These are phyloP conservation scores for Aspergillus bombycis DNA, from an alignment of 2,329 filamentous ascomycete genomes.

Conservation along the genomic window DNA sequence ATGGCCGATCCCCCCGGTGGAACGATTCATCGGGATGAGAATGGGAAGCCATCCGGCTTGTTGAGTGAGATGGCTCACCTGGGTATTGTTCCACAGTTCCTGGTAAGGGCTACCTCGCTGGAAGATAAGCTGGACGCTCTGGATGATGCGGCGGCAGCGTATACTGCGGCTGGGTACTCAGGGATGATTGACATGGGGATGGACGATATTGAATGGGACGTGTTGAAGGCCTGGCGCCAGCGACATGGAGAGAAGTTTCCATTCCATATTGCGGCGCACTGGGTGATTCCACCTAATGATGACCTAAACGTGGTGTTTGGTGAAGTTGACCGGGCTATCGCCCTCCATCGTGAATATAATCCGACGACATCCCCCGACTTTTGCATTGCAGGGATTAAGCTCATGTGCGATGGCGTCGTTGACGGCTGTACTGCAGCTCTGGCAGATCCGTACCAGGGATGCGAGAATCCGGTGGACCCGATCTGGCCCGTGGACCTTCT, in stretches of 20 bases:
- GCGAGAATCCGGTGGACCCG: conserved; percentile 45
- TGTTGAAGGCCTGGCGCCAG: conserved; percentile 45
- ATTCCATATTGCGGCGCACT: conserved; percentile 52
- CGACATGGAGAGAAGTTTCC: conserved; percentile 36
- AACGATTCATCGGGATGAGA: conserved; percentile 49
- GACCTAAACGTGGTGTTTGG: conserved; percentile 43
- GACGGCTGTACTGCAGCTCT: conserved; percentile 57
- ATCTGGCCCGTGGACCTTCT: conserved; percentile 52
- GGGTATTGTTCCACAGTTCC: conserved; percentile 51
- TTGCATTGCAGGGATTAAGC: conserved; percentile 52
- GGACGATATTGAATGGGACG: conserved; percentile 53
- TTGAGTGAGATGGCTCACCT: conserved; percentile 52
- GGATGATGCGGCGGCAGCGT: conserved; percentile 45
- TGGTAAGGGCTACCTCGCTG: conserved; percentile 46
- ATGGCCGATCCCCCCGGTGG: conserved; percentile 51
- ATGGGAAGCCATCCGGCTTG: conserved; percentile 49
- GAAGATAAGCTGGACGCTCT: conserved; percentile 49
- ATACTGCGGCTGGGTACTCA: conserved; percentile 51
- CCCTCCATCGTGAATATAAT: conserved; percentile 45
- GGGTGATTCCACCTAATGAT: conserved; percentile 50
- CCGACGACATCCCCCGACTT: conserved; percentile 44
- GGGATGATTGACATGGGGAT: conserved; percentile 57
- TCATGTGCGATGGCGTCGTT: conserved; percentile 55
- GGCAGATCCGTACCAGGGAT: conserved; percentile 49
- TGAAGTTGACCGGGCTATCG: conserved; percentile 51